Conservation (phyloP, 129 eudicot species). For the Artemisia annua region DNA sequence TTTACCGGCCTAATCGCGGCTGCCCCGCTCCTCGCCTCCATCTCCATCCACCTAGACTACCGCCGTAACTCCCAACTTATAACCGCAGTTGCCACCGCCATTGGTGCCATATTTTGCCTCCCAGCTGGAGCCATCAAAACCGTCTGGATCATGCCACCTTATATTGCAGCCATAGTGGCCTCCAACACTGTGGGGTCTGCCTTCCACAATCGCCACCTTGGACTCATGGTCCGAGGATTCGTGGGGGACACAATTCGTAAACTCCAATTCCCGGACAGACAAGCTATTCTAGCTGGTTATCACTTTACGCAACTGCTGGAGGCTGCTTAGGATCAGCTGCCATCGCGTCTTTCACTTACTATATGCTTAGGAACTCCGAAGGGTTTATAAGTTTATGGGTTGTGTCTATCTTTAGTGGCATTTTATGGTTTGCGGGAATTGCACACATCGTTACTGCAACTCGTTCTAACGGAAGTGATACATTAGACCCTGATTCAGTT, state of each 20-base stretch:
- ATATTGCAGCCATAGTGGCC: constrained; percentile 60
- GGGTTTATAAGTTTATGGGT: constrained; percentile 70
- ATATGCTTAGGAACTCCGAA: constrained; percentile 60
- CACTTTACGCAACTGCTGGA: constrained; percentile 66
- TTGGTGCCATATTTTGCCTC: constrained; percentile 77
- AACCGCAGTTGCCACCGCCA: constrained; percentile 59
- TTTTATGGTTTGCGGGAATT: constrained; percentile 65
- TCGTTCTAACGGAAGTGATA: constrained; percentile 34
- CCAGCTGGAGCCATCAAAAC: constrained; percentile 74
- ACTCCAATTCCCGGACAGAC: constrained; percentile 49
- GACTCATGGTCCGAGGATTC: constrained; percentile 62
- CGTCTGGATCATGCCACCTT: constrained; percentile 74
- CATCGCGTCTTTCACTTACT: constrained; percentile 65
- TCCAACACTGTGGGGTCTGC: constrained; percentile 62
- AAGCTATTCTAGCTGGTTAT: constrained; percentile 62
- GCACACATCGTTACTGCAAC: constrained; percentile 45
- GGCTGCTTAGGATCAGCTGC: constrained; percentile 68
- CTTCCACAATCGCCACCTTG: constrained; percentile 78
- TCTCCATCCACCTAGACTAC: constrained; percentile 69
- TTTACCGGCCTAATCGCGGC: constrained; percentile 54
- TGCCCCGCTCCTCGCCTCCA: constrained; percentile 53
- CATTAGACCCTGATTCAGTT: constrained; percentile 7
- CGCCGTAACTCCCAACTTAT: constrained; percentile 57
- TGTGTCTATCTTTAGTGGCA: constrained; percentile 78
- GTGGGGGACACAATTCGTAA: constrained; percentile 48